Conservation (phyloP, 345 rosid genomes). For the Stellera chamaejasme region DNA sequence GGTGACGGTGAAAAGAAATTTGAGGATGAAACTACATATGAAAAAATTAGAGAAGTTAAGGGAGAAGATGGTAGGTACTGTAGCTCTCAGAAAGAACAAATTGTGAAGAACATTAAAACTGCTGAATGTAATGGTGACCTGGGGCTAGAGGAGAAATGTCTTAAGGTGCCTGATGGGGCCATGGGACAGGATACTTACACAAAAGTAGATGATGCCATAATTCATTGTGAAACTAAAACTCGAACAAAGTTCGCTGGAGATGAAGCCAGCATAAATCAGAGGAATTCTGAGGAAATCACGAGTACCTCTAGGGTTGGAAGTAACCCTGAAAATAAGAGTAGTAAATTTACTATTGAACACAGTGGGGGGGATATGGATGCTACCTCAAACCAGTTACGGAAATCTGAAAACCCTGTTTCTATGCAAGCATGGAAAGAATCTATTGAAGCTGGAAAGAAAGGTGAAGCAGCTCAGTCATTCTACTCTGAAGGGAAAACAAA, state of each 20-base stretch:
- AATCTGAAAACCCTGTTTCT: constrained; percentile 28
- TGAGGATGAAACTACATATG: constrained; percentile 27
- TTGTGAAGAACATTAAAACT: constrained; percentile 11
- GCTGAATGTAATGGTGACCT: constrained; percentile 12
- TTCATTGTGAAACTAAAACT: constrained; percentile 12
- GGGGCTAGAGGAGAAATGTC: constrained; percentile 14
- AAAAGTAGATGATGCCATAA: constrained; percentile 18
- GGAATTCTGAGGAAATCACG: constrained; percentile 20
- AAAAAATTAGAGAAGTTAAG: constrained; percentile 27
- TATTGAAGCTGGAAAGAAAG: constrained; percentile 25
- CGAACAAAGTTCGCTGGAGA: constrained; percentile 16
- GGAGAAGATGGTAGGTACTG: constrained; percentile 19
- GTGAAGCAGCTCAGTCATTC: constrained; percentile 23
- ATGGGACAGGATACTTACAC: constrained; percentile 14
- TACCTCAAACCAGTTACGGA: constrained; percentile 25
- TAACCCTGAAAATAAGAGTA: constrained; percentile 25
- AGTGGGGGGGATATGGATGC: constrained; percentile 25
- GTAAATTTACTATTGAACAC: constrained; percentile 22
- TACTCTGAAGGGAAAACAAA: constrained; percentile 23
- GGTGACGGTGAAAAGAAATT: constrained; percentile 31
- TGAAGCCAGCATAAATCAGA: constrained; percentile 20
- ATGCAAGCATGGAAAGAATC: constrained; percentile 24
- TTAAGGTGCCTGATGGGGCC: constrained; percentile 10
- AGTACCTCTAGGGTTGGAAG: constrained; percentile 15
- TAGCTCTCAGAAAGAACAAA: constrained; percentile 18